Conservation (phyloP, 139 green algal genomes). For the Picochlorum sp. region DNA sequence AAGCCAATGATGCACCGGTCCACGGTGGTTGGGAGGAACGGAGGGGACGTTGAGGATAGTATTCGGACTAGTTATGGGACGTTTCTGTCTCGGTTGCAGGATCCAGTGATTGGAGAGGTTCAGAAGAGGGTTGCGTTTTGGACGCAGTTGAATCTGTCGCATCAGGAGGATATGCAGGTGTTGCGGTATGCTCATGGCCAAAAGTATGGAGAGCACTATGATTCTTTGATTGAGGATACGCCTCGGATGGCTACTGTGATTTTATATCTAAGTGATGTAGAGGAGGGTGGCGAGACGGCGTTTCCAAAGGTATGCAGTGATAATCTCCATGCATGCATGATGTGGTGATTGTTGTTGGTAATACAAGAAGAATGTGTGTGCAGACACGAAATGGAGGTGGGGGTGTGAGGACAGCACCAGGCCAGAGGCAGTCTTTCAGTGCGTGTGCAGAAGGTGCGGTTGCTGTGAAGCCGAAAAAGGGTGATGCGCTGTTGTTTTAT, state of each 20-base stretch:
- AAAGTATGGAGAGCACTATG: slow-evolving; percentile 77
- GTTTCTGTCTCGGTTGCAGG: slow-evolving; percentile 57
- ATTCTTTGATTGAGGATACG: slow-evolving; percentile 51
- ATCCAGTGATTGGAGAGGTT: slow-evolving; percentile 48
- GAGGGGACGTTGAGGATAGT: slow-evolving; percentile 42
- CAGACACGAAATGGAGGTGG: no score
- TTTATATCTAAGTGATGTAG: slow-evolving; percentile 49
- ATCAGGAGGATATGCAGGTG: slow-evolving; percentile 83
- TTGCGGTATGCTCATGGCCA: slow-evolving; percentile 65
- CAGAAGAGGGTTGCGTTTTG: slow-evolving; percentile 57
- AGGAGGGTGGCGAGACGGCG: slow-evolving; percentile 51
- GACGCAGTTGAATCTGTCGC: slow-evolving; percentile 52
- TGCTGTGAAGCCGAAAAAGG: slow-evolving; percentile 33
- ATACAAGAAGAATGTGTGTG: no score
- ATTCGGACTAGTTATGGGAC: slow-evolving; percentile 73
- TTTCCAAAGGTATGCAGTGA: slow-evolving; percentile 29
- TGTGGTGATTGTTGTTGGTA: no score
- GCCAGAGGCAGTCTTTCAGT: background rate
- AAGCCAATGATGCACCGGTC: slow-evolving; percentile 61
- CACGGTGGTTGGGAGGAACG: slow-evolving; percentile 59
- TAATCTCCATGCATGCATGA: no score
- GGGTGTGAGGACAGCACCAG: background rate
- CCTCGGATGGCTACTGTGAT: slow-evolving; percentile 59
- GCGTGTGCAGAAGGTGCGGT: slow-evolving; percentile 28
- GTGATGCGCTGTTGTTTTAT: slow-evolving; percentile 50